Evolutionary conservation across 129 eudicot species (phyloP).

Genomic region (Deinandra increscens): DNA sequence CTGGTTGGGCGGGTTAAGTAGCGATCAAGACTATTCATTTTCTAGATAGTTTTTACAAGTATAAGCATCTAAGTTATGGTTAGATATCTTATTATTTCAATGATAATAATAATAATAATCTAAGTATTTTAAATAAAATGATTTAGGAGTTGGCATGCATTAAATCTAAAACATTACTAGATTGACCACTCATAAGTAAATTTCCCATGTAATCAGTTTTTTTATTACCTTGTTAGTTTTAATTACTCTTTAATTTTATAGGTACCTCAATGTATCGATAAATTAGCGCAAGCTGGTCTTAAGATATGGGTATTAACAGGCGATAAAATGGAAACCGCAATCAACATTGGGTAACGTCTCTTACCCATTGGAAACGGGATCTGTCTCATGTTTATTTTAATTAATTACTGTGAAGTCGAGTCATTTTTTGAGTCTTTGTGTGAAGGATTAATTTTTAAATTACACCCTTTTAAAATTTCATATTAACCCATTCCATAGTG

Average conservation of each 20-base stretch:
- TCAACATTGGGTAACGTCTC: slow-evolving; percentile 83
- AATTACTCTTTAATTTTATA: slow-evolving; percentile 17
- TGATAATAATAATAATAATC: not conserved
- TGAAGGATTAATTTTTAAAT: not conserved
- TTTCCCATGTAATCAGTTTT: not conserved
- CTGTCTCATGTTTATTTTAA: slow-evolving; percentile 1
- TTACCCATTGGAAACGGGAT: slow-evolving; percentile 13
- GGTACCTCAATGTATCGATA: slow-evolving; percentile 99
- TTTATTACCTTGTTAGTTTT: slow-evolving; percentile 3
- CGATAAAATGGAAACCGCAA: slow-evolving; percentile 99
- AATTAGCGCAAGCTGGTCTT: slow-evolving; percentile 98
- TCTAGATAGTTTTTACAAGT: not conserved
- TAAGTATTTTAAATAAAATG: not conserved
- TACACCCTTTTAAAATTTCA: no score
- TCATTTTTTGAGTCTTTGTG: not conserved
- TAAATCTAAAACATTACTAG: not conserved
- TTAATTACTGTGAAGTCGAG: not conserved
- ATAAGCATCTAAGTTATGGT: not conserved
- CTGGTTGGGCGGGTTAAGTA: slow-evolving; percentile 3
- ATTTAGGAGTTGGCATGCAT: not conserved
- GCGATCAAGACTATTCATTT: not conserved
- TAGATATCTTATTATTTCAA: not conserved
- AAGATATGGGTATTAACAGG: slow-evolving; percentile 99
- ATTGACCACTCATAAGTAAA: not conserved
- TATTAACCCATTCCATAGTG: no score